A percentile compares a stretch with the other conserved stretches of the same genome.
These are phyloP conservation scores for Ophiostoma ulmi DNA, from an alignment of 2,329 filamentous ascomycete species.

Conservation along the genomic window DNA sequence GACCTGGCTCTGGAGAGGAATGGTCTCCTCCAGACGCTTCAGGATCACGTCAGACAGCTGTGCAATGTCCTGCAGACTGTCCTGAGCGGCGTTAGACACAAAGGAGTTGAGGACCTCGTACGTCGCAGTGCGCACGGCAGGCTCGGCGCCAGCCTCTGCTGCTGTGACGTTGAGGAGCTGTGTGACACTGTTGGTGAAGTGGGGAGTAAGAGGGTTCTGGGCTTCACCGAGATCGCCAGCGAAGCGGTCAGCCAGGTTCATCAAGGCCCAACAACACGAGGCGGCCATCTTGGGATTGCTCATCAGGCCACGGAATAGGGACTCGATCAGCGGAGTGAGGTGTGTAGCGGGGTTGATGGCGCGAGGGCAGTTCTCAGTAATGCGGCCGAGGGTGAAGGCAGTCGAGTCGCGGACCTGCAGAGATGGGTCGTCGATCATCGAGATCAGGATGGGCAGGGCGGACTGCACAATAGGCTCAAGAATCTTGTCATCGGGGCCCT, in stretches of 20 bases:
- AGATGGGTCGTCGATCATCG: slow-evolving; percentile 83
- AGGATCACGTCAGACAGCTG: slow-evolving; percentile 82
- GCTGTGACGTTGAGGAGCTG: slow-evolving; percentile 83
- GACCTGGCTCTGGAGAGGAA: slow-evolving; percentile 85
- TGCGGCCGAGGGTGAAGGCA: slow-evolving; percentile 90
- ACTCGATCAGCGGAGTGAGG: slow-evolving; percentile 76
- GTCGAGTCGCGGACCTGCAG: slow-evolving; percentile 93
- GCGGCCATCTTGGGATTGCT: slow-evolving; percentile 95
- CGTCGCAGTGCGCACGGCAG: slow-evolving; percentile 84
- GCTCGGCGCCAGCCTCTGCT: slow-evolving; percentile 63
- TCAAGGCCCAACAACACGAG: slow-evolving; percentile 97
- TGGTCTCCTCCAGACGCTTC: slow-evolving; percentile 82
- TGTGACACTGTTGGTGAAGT: slow-evolving; percentile 88
- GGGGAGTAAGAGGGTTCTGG: slow-evolving; percentile 77
- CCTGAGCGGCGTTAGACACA: slow-evolving; percentile 81
- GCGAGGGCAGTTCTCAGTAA: slow-evolving; percentile 88
- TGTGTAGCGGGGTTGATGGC: slow-evolving; percentile 82
- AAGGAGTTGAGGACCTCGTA: slow-evolving; percentile 97
- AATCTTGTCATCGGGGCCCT: slow-evolving; percentile 88
- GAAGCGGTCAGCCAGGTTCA: slow-evolving; percentile 96
- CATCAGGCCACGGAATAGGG: slow-evolving; percentile 82
- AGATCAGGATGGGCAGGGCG: slow-evolving; percentile 83
- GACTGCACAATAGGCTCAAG: slow-evolving; percentile 94
- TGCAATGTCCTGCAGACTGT: slow-evolving; percentile 75
- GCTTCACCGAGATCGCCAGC: slow-evolving; percentile 73